phyloP scores from a whole-genome alignment of 108 stramenopile species.

The Stephanodiscus triporus region DNA sequence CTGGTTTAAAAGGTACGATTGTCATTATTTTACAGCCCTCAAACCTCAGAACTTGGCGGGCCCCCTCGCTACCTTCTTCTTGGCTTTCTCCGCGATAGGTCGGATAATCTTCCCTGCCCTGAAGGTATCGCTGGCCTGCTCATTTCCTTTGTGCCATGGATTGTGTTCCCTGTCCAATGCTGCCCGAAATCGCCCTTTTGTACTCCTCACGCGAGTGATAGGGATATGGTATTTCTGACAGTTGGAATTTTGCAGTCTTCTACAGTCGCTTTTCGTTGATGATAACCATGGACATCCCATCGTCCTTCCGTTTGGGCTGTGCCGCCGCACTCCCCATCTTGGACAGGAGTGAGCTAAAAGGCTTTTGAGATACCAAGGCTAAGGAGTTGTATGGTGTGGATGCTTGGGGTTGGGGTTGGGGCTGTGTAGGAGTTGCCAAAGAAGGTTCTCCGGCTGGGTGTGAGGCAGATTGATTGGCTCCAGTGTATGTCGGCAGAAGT shows the following conservation, averaged over 20 bases:
- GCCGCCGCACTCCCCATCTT: slow-evolving; percentile 46
- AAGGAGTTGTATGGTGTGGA: too few species aligned
- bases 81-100: slow-evolving; percentile 87
- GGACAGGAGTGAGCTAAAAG: too few species aligned
- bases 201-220: slow-evolving; percentile 95
- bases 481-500: too few species aligned
- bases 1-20: not conserved
- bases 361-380: too few species aligned
- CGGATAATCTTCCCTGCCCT: slow-evolving; percentile 93
- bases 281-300: slow-evolving; percentile 83
- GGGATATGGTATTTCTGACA: slow-evolving; percentile 93
- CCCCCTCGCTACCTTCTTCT: slow-evolving; percentile 50
- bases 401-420: too few species aligned
- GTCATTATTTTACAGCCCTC: not conserved
- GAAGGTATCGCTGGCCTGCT: slow-evolving; percentile 88
- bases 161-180: slow-evolving; percentile 94
- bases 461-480: too few species aligned
- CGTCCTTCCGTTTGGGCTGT: slow-evolving; percentile 72
- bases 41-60: slow-evolving; percentile 78
- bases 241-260: slow-evolving; percentile 85
- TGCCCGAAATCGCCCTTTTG: slow-evolving; percentile 91
- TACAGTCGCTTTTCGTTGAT: slow-evolving; percentile 94
- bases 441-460: too few species aligned
- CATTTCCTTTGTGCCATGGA: slow-evolving; percentile 78
- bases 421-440: too few species aligned